Percentiles rank a stretch among this genome's conserved stretches.
These are phyloP conservation scores for Mentha longifolia DNA, from an alignment of 257 asterid species.

Conservation along the genomic window DNA sequence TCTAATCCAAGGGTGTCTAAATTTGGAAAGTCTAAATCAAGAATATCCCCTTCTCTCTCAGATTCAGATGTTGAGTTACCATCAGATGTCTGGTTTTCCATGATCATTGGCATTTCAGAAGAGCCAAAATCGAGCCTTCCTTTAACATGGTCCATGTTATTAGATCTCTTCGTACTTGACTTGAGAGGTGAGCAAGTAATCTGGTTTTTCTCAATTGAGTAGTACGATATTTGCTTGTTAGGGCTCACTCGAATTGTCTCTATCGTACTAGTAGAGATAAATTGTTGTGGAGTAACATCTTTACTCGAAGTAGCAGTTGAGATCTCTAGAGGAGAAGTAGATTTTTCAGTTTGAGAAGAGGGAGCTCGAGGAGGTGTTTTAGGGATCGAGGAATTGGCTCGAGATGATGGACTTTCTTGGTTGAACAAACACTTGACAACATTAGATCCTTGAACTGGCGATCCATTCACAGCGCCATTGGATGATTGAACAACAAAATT, in stretches of 20 bases:
- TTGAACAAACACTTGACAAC: conserved; percentile 82
- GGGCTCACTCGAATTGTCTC: conserved; percentile 86
- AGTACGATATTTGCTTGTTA: conserved; percentile 68
- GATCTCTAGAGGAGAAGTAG: conserved; percentile 53
- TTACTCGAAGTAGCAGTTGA: conserved; percentile 60
- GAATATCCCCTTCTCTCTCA: conserved; percentile 60
- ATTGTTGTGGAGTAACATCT: conserved; percentile 49
- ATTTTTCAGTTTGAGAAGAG: conserved; percentile 66
- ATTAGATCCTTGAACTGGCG: conserved; percentile 60
- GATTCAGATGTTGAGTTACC: conserved; percentile 66
- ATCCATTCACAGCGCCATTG: conserved; percentile 32
- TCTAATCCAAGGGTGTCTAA: conserved; percentile 73
- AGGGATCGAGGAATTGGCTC: conserved; percentile 65
- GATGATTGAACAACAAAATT: conserved; percentile 39
- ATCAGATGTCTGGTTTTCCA: conserved; percentile 53
- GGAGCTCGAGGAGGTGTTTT: conserved; percentile 78
- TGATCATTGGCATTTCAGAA: conserved; percentile 51
- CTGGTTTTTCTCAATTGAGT: conserved; percentile 77
- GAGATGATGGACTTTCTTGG: conserved; percentile 62
- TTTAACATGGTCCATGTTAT: conserved; percentile 66
- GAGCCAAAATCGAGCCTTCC: conserved; percentile 86
- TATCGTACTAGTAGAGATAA: conserved; percentile 75
- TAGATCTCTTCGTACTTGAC: conserved; percentile 52
- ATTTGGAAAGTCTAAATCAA: conserved; percentile 71
- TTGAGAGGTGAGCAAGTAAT: conserved; percentile 74